Evolutionary conservation across 352 stramenopile genomes (phyloP), one percentile per base, ranked within the genome.

Genomic region (Globisporangium heterothallicum): DNA sequence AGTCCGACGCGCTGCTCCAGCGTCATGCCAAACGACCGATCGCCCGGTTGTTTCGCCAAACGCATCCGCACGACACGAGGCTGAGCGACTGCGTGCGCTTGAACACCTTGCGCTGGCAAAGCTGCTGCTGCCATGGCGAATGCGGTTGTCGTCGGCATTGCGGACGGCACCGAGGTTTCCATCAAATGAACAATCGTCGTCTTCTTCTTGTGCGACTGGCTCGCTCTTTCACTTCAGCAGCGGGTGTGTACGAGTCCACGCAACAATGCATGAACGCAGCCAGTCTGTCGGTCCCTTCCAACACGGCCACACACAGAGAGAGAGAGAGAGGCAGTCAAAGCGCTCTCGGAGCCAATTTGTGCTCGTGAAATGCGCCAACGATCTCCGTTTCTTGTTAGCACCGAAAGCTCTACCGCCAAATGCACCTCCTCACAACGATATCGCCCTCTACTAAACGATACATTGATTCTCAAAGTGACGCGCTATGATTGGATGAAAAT

Each of bases 1-100:
- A 61, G 22, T 2, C 41, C 42, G 0, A 43, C 53, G 25, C 61
- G 61, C 49, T 80, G 70, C 27, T 74, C 72, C 10, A 89, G 60
- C 40, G 74, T 83, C 72, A 90, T 87, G 42, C 79, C 79, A 41
- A 90, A 90, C 14, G 74, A 85, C 4, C 61, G 58, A 43, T 90
- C 79, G 34, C 63, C 58, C 14, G 59, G n/a, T 9, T 52, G 51
- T 52, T 85, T 77, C n/a, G 41, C 53, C 40, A 86, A 61, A n/a
- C 66, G 48, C n/a, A 80, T 52, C 3, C 65, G 56, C n/a, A 16
- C 14, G 32, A 74, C 18, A 13, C 64, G 47, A 4, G 24, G 19
- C 7, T 21, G 18, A 13, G 21, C 53, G 3, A 25, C 19, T 25
- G 27, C 14, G 25, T 40, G 21, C 25, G 19, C 4, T 29, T 19